These are phyloP conservation scores for Balansia obtecta DNA, from an alignment of 2,329 filamentous ascomycete genomes.

Conservation along the genomic window DNA sequence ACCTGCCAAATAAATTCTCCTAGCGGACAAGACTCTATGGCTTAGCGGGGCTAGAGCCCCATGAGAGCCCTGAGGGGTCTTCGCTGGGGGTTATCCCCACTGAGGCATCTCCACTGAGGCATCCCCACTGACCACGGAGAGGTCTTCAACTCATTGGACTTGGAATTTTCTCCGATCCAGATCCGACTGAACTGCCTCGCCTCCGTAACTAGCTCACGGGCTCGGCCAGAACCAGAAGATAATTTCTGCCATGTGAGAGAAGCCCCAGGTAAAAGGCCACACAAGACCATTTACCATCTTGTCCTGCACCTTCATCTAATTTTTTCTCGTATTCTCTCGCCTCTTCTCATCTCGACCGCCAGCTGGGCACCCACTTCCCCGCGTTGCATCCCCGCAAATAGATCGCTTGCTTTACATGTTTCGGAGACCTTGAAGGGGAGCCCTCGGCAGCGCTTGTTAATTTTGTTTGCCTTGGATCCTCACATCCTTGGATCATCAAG, in stretches of 20 bases:
- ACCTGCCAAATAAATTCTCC: background rate
- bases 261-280: background rate
- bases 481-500: conserved; percentile 13
- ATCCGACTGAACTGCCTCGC: background rate
- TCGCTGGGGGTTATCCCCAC: no score
- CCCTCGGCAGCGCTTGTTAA: background rate
- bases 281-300: background rate
- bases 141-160: background rate
- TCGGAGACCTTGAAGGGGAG: background rate
- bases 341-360: background rate
- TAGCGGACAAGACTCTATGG: background rate
- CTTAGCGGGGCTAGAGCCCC: background rate
- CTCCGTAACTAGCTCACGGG: background rate
- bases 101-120: no score
- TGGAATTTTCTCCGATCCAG: background rate
- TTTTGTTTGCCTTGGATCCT: conserved; percentile 10
- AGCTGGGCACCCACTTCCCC: conserved; percentile 1
- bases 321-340: background rate
- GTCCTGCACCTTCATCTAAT: background rate
- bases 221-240: background rate
- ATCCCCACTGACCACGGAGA: no score
- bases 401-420: background rate
- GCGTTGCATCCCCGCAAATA: conserved; percentile 2
- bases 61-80: no score
- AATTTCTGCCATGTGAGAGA: conserved; percentile 1